These are phyloP conservation scores for Cercospora sesami DNA, from an alignment of 2,329 filamentous ascomycete species.

Conservation along the genomic window DNA sequence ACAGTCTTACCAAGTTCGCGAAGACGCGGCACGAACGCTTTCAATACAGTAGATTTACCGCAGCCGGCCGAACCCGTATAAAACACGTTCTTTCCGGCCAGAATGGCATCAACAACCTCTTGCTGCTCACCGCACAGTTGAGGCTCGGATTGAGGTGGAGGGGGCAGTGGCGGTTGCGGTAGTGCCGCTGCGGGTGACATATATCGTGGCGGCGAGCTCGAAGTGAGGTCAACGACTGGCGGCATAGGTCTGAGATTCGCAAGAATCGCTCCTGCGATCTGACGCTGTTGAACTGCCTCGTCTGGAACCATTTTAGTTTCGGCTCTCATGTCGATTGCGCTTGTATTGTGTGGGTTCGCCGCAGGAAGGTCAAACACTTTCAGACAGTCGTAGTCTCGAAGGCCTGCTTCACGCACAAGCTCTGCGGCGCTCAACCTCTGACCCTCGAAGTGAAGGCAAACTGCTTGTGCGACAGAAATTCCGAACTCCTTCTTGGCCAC, in stretches of 20 bases:
- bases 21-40: constrained; percentile 49
- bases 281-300: not conserved
- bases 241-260: not conserved
- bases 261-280: not conserved
- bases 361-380: constrained; percentile 6
- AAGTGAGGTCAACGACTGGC: constrained; percentile 13
- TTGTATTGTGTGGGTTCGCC: not conserved
- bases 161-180: not conserved
- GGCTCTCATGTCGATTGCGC: not conserved
- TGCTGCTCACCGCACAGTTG: constrained; percentile 23
- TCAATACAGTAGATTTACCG: constrained; percentile 59
- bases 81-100: constrained; percentile 58
- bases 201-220: constrained; percentile 6
- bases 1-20: constrained; percentile 43
- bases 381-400: not conserved
- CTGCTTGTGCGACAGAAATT: not conserved
- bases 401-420: constrained; percentile 2
- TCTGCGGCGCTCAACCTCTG: constrained; percentile 8
- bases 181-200: not conserved
- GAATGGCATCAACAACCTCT: constrained; percentile 25
- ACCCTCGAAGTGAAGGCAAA: constrained; percentile 10
- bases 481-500: constrained; percentile 2
- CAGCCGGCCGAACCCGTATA: constrained; percentile 65
- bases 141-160: constrained; percentile 12
- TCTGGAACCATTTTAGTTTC: not conserved